phyloP scores from a whole-genome alignment of 2,329 filamentous ascomycete genomes.

The Shiraia sp. region DNA sequence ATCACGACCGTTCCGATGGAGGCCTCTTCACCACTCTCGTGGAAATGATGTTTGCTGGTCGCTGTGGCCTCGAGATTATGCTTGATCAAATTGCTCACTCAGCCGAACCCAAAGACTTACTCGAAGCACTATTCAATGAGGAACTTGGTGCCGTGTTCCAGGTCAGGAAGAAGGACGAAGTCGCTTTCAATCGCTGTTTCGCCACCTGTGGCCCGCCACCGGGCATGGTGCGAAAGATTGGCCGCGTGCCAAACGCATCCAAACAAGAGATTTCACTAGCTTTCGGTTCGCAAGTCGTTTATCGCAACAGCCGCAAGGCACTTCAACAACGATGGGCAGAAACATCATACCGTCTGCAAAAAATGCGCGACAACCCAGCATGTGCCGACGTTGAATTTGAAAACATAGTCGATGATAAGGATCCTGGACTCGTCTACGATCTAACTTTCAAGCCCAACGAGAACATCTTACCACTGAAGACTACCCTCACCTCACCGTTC shows the following conservation, averaged over 20 bases:
- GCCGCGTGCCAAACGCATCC: conserved; percentile 67
- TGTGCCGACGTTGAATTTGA: conserved; percentile 85
- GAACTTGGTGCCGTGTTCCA: conserved; percentile 97
- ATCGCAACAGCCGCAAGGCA: conserved; percentile 68
- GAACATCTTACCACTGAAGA: conserved; percentile 70
- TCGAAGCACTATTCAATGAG: conserved; percentile 90
- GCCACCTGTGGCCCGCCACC: conserved; percentile 84
- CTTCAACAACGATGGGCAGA: conserved; percentile 88
- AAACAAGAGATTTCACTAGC: conserved; percentile 80
- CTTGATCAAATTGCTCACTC: conserved; percentile 71
- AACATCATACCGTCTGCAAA: conserved; percentile 91
- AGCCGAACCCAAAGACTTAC: conserved; percentile 64
- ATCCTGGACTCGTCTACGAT: conserved; percentile 84
- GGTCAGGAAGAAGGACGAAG: conserved; percentile 81
- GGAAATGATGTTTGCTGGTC: conserved; percentile 98
- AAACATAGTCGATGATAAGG: conserved; percentile 71
- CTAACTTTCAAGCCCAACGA: conserved; percentile 80
- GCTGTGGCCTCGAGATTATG: conserved; percentile 83
- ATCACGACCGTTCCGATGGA: conserved; percentile 93
- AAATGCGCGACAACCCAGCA: conserved; percentile 81
- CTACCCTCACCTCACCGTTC: conserved; percentile 64
- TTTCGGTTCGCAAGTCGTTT: conserved; percentile 69
- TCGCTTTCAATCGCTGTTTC: conserved; percentile 85
- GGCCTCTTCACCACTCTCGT: conserved; percentile 87
- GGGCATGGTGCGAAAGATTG: conserved; percentile 82